Conservation (phyloP, 805 yeast genomes). For the Myxozyma neotropica region DNA sequence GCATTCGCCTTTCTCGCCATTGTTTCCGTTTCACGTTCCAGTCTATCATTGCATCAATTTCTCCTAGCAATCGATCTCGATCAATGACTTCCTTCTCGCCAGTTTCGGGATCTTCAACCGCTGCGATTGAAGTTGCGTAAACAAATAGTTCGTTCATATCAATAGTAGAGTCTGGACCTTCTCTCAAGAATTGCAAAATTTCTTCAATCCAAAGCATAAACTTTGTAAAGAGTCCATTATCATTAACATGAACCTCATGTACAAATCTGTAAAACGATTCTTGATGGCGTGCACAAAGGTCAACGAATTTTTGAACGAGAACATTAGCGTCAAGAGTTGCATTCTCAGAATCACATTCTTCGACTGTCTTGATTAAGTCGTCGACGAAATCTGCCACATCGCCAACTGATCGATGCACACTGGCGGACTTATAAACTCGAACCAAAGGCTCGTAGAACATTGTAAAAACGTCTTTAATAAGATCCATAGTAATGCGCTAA, state of each 20-base stretch:
- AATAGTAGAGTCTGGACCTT: conserved; percentile 46
- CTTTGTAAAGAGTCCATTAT: conserved; percentile 70
- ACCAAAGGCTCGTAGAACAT: conserved; percentile 76
- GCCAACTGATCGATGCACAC: conserved; percentile 64
- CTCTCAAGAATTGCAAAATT: conserved; percentile 63
- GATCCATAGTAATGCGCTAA: conserved; percentile 76
- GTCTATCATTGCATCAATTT: conserved; percentile 47
- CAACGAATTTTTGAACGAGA: conserved; percentile 67
- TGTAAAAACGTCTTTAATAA: conserved; percentile 72
- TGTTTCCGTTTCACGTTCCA: conserved; percentile 45
- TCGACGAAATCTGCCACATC: conserved; percentile 65
- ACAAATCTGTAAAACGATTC: conserved; percentile 72
- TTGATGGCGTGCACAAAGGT: conserved; percentile 70
- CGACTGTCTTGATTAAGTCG: conserved; percentile 65
- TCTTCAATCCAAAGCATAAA: conserved; percentile 73
- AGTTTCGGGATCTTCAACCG: conserved; percentile 23
- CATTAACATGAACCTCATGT: conserved; percentile 80
- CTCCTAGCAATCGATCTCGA: conserved; percentile 44
- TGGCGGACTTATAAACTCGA: conserved; percentile 65
- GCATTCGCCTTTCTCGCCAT: conserved; percentile 36
- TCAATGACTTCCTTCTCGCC: conserved; percentile 19
- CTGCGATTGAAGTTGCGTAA: conserved; percentile 7
- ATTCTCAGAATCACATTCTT: conserved; percentile 50
- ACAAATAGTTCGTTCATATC: conserved; percentile 35
- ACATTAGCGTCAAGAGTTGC: conserved; percentile 58